Evolutionary conservation across 2,329 filamentous ascomycete species (phyloP).

Genomic region (Cercospora zeae-maydis): DNA sequence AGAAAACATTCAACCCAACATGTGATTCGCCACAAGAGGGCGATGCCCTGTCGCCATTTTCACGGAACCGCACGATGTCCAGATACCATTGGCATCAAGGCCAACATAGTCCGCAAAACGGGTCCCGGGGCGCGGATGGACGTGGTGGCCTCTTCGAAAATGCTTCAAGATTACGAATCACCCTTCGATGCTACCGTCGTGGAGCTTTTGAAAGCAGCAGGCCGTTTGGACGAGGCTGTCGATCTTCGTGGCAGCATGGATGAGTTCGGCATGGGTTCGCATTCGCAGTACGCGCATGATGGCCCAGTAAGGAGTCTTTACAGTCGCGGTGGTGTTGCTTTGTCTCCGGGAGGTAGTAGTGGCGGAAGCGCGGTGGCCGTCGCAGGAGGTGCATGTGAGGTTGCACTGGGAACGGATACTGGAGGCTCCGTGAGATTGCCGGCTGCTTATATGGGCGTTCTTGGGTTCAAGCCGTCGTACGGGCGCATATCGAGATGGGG

Average conservation of each 20-base stretch:
- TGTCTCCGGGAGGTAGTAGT: slow-evolving; percentile 83
- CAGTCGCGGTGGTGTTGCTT: slow-evolving; percentile 32
- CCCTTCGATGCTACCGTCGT: slow-evolving; percentile 83
- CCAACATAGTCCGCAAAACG: slow-evolving; percentile 48
- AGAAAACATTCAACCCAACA: slow-evolving; percentile 7
- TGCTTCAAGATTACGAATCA: slow-evolving; percentile 64
- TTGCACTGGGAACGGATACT: slow-evolving; percentile 87
- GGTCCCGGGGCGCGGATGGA: slow-evolving; percentile 25
- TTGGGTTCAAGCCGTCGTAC: slow-evolving; percentile 91
- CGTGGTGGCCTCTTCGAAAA: slow-evolving; percentile 79
- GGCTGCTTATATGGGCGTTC: slow-evolving; percentile 76
- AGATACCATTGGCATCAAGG: slow-evolving; percentile 46
- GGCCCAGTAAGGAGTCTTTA: slow-evolving; percentile 60
- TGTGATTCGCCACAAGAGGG: not conserved
- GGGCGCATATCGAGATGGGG: slow-evolving; percentile 81
- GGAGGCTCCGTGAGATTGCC: slow-evolving; percentile 84
- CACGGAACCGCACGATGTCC: not conserved
- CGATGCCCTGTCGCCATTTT: not conserved
- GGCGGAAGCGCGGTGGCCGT: slow-evolving; percentile 90
- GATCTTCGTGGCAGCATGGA: slow-evolving; percentile 79
- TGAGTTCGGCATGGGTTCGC: slow-evolving; percentile 93
- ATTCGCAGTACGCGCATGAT: slow-evolving; percentile 65
- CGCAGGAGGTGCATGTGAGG: slow-evolving; percentile 58
- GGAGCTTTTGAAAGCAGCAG: slow-evolving; percentile 59
- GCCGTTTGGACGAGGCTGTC: slow-evolving; percentile 59